Evolutionary conservation across 169 alveolate species (phyloP).

Genomic region (Plasmodium gonderi): DNA sequence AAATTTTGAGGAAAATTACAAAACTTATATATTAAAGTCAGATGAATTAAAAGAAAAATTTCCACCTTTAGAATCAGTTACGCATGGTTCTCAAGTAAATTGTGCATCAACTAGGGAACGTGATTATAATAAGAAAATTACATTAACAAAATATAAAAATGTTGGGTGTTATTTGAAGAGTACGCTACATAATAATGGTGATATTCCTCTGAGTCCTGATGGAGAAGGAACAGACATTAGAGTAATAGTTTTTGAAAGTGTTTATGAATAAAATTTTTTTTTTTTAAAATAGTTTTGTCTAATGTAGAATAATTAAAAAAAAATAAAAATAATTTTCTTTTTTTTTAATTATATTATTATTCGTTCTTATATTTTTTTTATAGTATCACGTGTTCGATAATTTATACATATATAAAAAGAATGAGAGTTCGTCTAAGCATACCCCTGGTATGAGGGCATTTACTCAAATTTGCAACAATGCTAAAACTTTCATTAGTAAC

Average conservation of each 20-base stretch:
- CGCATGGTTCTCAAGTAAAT: neutral
- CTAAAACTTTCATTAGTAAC: neutral
- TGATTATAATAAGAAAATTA: neutral
- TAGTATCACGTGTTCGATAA: neutral
- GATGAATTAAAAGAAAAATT: neutral
- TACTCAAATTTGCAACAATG: neutral
- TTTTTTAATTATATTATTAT: neutral
- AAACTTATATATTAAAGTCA: neutral
- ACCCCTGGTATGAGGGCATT: neutral
- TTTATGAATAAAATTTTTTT: neutral
- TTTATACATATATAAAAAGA: neutral
- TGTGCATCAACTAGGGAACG: neutral
- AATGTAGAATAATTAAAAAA: neutral
- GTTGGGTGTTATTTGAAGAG: neutral
- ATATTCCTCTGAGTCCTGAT: neutral
- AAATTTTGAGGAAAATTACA: neutral
- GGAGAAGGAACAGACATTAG: neutral
- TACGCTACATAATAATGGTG: neutral
- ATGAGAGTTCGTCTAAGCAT: neutral
- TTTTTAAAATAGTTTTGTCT: neutral
- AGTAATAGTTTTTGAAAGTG: neutral
- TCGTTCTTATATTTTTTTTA: neutral
- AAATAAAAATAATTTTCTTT: no score
- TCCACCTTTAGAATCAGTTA: neutral
- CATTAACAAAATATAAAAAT: neutral